Evolutionary conservation across 2,329 filamentous ascomycete genomes (phyloP).

Genomic region (Aspergillus fischeri): DNA sequence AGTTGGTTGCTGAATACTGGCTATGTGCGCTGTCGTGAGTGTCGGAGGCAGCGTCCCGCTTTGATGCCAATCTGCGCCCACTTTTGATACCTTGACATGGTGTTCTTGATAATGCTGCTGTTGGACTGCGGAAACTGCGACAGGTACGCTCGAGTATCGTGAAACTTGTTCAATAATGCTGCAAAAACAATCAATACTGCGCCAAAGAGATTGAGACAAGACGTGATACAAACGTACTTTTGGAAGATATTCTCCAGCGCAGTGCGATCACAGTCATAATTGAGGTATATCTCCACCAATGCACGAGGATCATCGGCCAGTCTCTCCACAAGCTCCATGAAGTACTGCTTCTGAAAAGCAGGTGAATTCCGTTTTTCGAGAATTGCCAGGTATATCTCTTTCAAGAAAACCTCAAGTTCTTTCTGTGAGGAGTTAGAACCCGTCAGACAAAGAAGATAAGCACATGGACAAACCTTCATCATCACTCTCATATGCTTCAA

Average conservation of each 20-base stretch:
- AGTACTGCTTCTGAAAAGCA: slow-evolving; percentile 85
- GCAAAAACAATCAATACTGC: slow-evolving; percentile 4
- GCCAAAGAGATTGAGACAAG: not conserved
- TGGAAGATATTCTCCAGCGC: slow-evolving; percentile 96
- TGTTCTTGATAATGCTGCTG: slow-evolving; percentile 85
- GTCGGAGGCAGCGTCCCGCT: slow-evolving; percentile 82
- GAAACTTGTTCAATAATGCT: slow-evolving; percentile 90
- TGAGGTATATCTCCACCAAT: slow-evolving; percentile 91
- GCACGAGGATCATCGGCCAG: slow-evolving; percentile 82
- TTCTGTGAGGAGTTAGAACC: slow-evolving; percentile 52
- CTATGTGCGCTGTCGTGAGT: slow-evolving; percentile 73
- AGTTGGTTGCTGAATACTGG: slow-evolving; percentile 44
- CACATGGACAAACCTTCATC: slow-evolving; percentile 67
- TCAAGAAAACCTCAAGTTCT: slow-evolving; percentile 96
- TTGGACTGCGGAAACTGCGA: slow-evolving; percentile 69
- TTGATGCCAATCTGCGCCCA: slow-evolving; percentile 75
- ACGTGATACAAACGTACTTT: slow-evolving; percentile 35
- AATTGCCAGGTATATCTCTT: slow-evolving; percentile 93
- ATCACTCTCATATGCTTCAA: slow-evolving; percentile 87
- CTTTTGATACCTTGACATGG: slow-evolving; percentile 56
- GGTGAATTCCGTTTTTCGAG: slow-evolving; percentile 84
- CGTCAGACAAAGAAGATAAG: not conserved
- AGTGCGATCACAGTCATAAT: slow-evolving; percentile 95
- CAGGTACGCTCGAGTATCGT: slow-evolving; percentile 74
- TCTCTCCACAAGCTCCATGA: slow-evolving; percentile 78